Evolutionary conservation across 2,329 filamentous ascomycete genomes (phyloP), one percentile per base, ranked within the genome.

Genomic region (Fusarium sp.): DNA sequence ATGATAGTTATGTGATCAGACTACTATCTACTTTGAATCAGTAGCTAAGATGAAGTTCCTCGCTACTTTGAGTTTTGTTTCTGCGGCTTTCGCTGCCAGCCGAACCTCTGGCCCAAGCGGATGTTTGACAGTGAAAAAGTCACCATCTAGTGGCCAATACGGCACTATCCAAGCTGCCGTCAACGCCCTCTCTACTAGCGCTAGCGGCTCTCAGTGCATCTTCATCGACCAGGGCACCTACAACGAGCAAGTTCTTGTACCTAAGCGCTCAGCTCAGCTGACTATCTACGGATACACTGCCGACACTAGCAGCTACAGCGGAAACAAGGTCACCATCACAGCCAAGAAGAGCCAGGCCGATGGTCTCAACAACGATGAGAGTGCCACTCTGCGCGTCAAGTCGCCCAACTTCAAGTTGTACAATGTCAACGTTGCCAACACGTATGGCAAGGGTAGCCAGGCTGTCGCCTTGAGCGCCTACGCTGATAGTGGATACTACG

Each of bases 181-280:
- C 66, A 79, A 90, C 75, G 86, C 90, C 6, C 85, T 92, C 10
- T 88, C 87, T n/a, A 88, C 86, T 0, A 83, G 84, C 1, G 84
- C 85, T 8, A 85, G 86, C 2, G 73, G 81, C 2, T 84, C 84
- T 1, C 89, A 91, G 68, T 89, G 87, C 77, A 90, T 93, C 81
- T 93, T 92, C 83, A 88, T 93, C 80, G 90, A 88, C 39, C 92
- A 92, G 82, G 56, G 90, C 3, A 91, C 87, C 20, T 92, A 91
- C 83, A 72, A 64, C 10, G 76, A 77, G 25, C 76, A 78, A 41
- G 89, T 92, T 37, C 88, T 87, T 67, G 85, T 92, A 23, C 80
- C 85, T 7, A 78, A 80, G 1, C 85, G 88, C 63, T 83, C 82
- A 5, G 88, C 87, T 3, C 82, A 91, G 41, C 87, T 88, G 30